Percentiles rank a stretch among this genome's conserved stretches.
Conservation (phyloP, 305 asterid genomes). For the Fraxinus velutina region DNA sequence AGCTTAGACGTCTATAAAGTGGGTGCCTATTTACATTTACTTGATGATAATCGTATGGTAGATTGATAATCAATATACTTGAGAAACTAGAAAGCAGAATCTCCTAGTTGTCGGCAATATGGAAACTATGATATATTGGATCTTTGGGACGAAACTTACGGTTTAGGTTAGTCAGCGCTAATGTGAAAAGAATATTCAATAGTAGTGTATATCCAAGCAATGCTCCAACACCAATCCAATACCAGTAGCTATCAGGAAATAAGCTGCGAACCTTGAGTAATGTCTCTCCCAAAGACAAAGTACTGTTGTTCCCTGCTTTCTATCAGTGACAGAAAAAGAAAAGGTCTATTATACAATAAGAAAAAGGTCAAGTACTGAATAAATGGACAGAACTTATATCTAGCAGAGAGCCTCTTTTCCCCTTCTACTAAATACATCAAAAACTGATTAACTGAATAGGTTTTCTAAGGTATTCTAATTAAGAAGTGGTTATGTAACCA, state of each 20-base stretch:
- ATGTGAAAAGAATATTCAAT: conserved; percentile 58
- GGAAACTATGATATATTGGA: conserved; percentile 6
- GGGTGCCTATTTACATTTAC: background rate
- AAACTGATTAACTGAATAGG: background rate
- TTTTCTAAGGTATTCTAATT: background rate
- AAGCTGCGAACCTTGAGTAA: conserved; percentile 65
- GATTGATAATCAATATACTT: background rate
- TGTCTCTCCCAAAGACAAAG: conserved; percentile 55
- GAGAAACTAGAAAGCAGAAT: background rate
- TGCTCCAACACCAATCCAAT: conserved; percentile 83
- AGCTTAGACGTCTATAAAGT: background rate
- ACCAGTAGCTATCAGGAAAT: conserved; percentile 66
- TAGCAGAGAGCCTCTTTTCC: background rate
- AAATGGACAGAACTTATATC: background rate
- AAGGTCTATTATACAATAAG: background rate
- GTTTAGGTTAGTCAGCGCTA: conserved; percentile 56
- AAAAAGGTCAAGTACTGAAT: background rate
- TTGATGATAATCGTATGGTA: background rate
- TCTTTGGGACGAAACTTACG: conserved; percentile 49
- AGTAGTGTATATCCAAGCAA: conserved; percentile 61
- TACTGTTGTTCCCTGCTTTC: conserved; percentile 46
- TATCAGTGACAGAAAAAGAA: conserved; percentile 29
- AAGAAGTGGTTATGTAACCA: background rate
- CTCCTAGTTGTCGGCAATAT: background rate
- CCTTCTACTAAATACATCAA: background rate